Evolutionary conservation across 148 eudicot species (phyloP).

Genomic region (Amaranthus cruentus): DNA sequence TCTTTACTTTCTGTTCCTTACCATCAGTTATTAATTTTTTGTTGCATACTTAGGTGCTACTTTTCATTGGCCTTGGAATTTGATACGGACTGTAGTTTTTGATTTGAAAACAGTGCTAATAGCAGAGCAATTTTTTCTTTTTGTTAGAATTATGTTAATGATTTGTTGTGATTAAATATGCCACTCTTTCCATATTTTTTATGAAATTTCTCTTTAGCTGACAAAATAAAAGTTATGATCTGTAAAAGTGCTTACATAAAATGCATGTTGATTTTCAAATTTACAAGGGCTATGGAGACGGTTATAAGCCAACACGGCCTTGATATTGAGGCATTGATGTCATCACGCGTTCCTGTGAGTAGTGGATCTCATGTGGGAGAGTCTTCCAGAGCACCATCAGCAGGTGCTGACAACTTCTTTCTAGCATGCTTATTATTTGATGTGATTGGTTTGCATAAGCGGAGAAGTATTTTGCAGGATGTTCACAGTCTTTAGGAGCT

Average conservation of each 20-base stretch:
- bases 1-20: too few species aligned
- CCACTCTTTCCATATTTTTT: not conserved
- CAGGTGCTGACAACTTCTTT: slow-evolving; percentile 36
- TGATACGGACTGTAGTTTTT: too few species aligned
- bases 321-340: slow-evolving; percentile 74
- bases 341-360: slow-evolving; percentile 58
- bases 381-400: slow-evolving; percentile 53
- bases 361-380: slow-evolving; percentile 62
- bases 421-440: not conserved
- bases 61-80: too few species aligned
- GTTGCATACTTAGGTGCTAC: too few species aligned
- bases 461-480: slow-evolving; percentile 38
- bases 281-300: slow-evolving; percentile 87
- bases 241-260: slow-evolving; percentile 3
- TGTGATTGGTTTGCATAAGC: slow-evolving; percentile 1
- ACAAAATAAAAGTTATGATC: not conserved
- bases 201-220: not conserved
- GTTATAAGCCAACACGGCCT: slow-evolving; percentile 84
- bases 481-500: slow-evolving; percentile 50
- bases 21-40: too few species aligned
- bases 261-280: not conserved
- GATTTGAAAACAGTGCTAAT: too few species aligned
- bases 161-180: too few species aligned
- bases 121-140: too few species aligned
- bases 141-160: too few species aligned